Percentiles rank a stretch among this genome's conserved stretches.
These are phyloP conservation scores for Canna indica DNA, from an alignment of 176 grass and related monocot species.

Conservation along the genomic window DNA sequence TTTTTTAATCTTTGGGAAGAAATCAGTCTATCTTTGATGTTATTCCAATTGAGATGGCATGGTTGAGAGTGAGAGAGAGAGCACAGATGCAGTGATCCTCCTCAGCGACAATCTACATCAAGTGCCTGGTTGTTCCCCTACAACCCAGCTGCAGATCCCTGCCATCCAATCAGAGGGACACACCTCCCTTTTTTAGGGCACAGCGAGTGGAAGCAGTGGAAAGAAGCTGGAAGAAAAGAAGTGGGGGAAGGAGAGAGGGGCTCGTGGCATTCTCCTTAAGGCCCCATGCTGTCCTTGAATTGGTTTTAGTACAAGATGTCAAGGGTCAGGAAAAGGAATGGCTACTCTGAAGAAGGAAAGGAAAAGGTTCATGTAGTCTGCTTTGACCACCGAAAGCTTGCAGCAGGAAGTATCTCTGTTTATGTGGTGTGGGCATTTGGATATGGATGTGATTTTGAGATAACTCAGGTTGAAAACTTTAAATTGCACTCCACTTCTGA, in stretches of 20 bases:
- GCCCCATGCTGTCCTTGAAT: background rate
- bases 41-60: no score
- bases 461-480: no score
- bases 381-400: constrained; percentile 3
- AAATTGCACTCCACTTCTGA: no score
- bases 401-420: background rate
- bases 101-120: background rate
- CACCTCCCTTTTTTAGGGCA: background rate
- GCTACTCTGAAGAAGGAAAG: background rate
- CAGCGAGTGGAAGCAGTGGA: background rate
- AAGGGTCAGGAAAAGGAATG: background rate
- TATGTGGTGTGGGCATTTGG: no score
- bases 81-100: background rate
- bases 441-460: no score
- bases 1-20: no score
- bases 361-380: background rate
- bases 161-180: no score
- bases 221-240: background rate
- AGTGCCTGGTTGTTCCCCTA: background rate
- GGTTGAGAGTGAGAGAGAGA: no score
- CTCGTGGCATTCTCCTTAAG: no score
- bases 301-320: background rate
- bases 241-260: no score
- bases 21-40: no score
- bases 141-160: background rate